Percentiles rank a stretch among this genome's conserved stretches.
phyloP scores from a whole-genome alignment of 768 basidiomycete species.

The Cyclocybe cylindracea region DNA sequence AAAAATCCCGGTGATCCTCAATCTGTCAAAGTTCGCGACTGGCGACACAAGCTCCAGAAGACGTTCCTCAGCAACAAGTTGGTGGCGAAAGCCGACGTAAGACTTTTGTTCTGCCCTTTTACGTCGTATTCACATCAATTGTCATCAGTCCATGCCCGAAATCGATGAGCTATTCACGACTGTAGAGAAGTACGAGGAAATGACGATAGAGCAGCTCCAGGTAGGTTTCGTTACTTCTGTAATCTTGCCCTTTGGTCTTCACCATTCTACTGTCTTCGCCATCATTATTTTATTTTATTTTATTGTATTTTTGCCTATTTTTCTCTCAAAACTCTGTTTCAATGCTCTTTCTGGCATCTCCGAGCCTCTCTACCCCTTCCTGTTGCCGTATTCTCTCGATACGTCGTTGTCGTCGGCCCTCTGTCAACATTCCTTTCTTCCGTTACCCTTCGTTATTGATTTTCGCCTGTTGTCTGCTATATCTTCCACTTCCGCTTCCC shows the following conservation, averaged over 20 bases:
- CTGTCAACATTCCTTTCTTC: background rate
- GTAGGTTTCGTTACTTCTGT: conserved; percentile 15
- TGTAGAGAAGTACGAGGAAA: conserved; percentile 74
- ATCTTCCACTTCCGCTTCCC: background rate
- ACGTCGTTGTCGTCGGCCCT: too few relatives aligned
- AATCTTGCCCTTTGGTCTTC: too few relatives aligned
- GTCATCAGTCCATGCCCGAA: conserved; percentile 70
- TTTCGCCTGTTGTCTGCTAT: background rate
- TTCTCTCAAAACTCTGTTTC: background rate
- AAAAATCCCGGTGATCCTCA: conserved; percentile 70
- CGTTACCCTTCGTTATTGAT: background rate
- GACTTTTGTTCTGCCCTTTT: conserved; percentile 16
- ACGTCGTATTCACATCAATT: conserved; percentile 2
- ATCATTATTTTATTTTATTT: too few relatives aligned
- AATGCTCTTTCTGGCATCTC: background rate
- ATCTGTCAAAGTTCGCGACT: conserved; percentile 74
- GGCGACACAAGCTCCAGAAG: conserved; percentile 92
- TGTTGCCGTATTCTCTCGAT: too few relatives aligned
- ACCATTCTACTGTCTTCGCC: too few relatives aligned
- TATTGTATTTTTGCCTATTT: background rate
- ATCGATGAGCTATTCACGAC: conserved; percentile 72
- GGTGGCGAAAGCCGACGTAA: conserved; percentile 65
- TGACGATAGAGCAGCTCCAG: conserved; percentile 74
- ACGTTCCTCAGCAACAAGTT: conserved; percentile 72
- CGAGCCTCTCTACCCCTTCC: too few relatives aligned